Conservation (phyloP, 2,329 filamentous ascomycete species). For the Microascus cirrosus region DNA sequence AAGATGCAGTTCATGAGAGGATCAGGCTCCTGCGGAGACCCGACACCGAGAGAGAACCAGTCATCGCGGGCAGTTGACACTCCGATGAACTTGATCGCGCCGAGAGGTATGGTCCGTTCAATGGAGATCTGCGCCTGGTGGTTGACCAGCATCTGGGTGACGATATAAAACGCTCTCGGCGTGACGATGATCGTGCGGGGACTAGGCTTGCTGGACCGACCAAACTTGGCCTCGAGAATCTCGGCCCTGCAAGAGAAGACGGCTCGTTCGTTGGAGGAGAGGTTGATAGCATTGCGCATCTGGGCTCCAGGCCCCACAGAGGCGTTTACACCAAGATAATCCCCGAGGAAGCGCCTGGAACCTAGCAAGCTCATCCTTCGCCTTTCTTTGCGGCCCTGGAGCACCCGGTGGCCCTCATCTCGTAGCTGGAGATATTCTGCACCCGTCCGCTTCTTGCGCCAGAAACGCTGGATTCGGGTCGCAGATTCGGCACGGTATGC, state of each 20-base stretch:
- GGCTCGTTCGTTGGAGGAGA: slow-evolving; percentile 61
- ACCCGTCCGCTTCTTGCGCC: slow-evolving; percentile 85
- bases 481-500: slow-evolving; percentile 88
- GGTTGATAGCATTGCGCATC: slow-evolving; percentile 62
- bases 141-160: slow-evolving; percentile 75
- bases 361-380: slow-evolving; percentile 84
- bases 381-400: slow-evolving; percentile 81
- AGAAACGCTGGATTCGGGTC: slow-evolving; percentile 88
- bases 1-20: slow-evolving; percentile 88
- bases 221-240: slow-evolving; percentile 85
- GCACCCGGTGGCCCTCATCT: slow-evolving; percentile 73
- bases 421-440: slow-evolving; percentile 81
- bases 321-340: slow-evolving; percentile 86
- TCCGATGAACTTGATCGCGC: slow-evolving; percentile 80
- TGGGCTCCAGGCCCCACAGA: slow-evolving; percentile 68
- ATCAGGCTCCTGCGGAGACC: slow-evolving; percentile 84
- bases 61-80: slow-evolving; percentile 78
- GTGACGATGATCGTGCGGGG: slow-evolving; percentile 79
- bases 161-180: slow-evolving; percentile 75
- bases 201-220: slow-evolving; percentile 86
- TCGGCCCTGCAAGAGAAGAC: slow-evolving; percentile 90
- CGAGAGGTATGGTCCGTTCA: slow-evolving; percentile 73
- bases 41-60: slow-evolving; percentile 89
- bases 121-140: slow-evolving; percentile 70
- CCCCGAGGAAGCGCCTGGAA: slow-evolving; percentile 83